These are phyloP conservation scores for Fagus crenata DNA, from an alignment of 306 rosid genomes.

Conservation along the genomic window DNA sequence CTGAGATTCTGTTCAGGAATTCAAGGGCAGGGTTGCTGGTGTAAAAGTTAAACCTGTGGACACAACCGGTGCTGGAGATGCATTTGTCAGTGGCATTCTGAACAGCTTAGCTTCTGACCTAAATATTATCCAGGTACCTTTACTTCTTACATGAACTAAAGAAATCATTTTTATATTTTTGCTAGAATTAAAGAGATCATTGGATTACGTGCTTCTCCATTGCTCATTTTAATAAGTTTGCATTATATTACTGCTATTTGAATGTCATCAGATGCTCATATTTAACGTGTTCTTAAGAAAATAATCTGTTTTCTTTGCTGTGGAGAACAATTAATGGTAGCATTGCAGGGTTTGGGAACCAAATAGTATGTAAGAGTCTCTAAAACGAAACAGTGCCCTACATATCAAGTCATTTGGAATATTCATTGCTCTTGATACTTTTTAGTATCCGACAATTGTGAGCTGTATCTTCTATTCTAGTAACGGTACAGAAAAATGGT, in stretches of 20 bases:
- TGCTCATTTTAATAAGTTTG: not conserved
- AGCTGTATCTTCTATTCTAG: not conserved
- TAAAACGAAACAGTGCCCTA: not conserved
- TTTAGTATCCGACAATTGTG: not conserved
- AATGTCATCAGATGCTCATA: not conserved
- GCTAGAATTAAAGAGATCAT: constrained; percentile 4
- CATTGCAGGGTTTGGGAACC: not conserved
- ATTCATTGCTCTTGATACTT: not conserved
- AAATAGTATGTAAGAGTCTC: not conserved
- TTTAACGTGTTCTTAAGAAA: not conserved
- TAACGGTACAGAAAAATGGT: not conserved
- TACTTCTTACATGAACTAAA: constrained; percentile 12
- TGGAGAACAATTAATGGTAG: not conserved
- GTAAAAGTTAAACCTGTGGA: constrained; percentile 71
- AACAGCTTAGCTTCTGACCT: constrained; percentile 63
- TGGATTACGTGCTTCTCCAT: not conserved
- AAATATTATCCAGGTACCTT: constrained; percentile 53
- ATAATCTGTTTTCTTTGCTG: not conserved
- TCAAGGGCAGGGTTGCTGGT: constrained; percentile 75
- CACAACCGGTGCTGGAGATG: constrained; percentile 98
- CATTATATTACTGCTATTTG: not conserved
- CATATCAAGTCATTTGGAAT: not conserved
- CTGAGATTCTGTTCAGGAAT: constrained; percentile 51
- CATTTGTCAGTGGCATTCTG: constrained; percentile 85
- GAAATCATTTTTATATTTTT: not conserved